Evolutionary conservation across 768 basidiomycete genomes (phyloP), one percentile per base, ranked within the genome.

Genomic region (Termitomyces sp.): DNA sequence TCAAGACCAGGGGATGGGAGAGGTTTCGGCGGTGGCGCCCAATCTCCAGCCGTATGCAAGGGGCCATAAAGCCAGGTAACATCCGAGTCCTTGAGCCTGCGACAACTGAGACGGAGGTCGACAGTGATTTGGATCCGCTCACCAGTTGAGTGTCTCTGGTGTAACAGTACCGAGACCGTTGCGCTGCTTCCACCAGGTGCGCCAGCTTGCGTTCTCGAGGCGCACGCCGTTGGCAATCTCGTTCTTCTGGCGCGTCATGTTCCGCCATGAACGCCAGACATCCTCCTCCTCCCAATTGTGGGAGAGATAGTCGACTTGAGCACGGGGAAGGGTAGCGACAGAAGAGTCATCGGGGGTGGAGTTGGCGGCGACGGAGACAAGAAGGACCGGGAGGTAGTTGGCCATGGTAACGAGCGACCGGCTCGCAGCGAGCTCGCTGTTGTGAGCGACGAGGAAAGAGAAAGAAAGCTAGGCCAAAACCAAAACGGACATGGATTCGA

Each of bases 11-110:
- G 71, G 61, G 72, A 71, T 37, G 77, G 73, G 10, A 74, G 68
- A 0, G 69, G 76, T 1, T 84, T 86, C 2, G 86, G 83, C 0
- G 87, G 86, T 4, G 66, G 66, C 8, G 57, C 50, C 65, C 89
- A 91, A 66, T 94, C 93, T 49, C 88, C 86, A n/a, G 93, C 94
- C 0, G 94, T 93, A 73, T 99, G 96, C 0, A 99, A 79, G 25
- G 96, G 96, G 0, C 96, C 96, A 69, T 99, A 98, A 0, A 99
- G 85, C 96, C 96, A 99, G 2, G 97, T 99, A 45, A 98, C 96
- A 72, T 99, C 96, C 6, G 92, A 95, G 75, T 99, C 96, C 75
- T 99, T 99, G 68, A 99, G 86, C 96, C 96, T 98, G 46, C 38
- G 47, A 51, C 60, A 47, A 42, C 43, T 62, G 51, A 64, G 38